Evolutionary conservation across 1,139 yeast genomes (phyloP).

Genomic region (Trichomonascaceae sp.): DNA sequence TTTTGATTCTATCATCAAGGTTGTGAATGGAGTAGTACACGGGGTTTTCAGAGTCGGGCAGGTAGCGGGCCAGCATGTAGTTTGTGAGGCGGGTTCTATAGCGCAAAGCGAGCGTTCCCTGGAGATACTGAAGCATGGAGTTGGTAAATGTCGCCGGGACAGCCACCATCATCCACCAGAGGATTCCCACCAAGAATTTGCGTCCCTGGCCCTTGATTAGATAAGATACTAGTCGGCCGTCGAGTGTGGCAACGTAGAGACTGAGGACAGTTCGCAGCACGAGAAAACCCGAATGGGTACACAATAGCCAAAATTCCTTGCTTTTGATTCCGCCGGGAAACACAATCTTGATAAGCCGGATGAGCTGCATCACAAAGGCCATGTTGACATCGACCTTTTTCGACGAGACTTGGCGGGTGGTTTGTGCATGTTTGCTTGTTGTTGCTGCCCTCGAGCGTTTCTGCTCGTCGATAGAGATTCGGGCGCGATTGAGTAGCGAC

Average conservation of each 20-base stretch:
- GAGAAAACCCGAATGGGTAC: constrained; percentile 47
- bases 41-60: constrained; percentile 33
- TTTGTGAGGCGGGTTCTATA: constrained; percentile 56
- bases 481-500: constrained; percentile 13
- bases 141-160: constrained; percentile 78
- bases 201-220: constrained; percentile 59
- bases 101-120: constrained; percentile 50
- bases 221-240: constrained; percentile 76
- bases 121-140: constrained; percentile 59
- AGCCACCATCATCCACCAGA: constrained; percentile 76
- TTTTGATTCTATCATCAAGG: constrained; percentile 46
- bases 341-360: constrained; percentile 22
- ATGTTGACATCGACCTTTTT: constrained; percentile 23
- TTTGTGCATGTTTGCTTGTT: background rate
- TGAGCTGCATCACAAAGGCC: constrained; percentile 20
- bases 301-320: constrained; percentile 30
- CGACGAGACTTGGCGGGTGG: constrained; percentile 3
- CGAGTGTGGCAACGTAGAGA: constrained; percentile 72
- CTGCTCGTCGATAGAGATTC: constrained; percentile 14
- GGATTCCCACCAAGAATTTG: constrained; percentile 48
- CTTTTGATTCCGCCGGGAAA: constrained; percentile 24
- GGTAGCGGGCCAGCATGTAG: constrained; percentile 49
- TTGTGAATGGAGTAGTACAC: constrained; percentile 44
- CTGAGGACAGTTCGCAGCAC: constrained; percentile 63
- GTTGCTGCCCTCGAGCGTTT: too few species aligned